phyloP scores from a whole-genome alignment of 2,329 filamentous ascomycete species.

The Tolypocladium tropicale region DNA sequence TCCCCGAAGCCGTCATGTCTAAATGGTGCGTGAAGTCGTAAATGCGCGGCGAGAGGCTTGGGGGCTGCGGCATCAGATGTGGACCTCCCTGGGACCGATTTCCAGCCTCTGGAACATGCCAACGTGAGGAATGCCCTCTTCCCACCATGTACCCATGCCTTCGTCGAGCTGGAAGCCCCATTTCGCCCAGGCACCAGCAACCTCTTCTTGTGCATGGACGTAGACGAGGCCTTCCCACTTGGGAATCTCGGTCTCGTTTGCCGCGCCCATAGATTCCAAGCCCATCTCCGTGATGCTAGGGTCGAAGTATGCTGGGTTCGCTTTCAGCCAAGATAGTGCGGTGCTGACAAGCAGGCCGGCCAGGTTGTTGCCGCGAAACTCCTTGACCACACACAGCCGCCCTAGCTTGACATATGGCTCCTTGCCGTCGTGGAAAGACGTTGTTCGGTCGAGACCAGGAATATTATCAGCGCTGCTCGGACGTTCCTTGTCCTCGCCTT shows the following conservation, averaged over 20 bases:
- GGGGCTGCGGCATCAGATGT: conserved; percentile 7
- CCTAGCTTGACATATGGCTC: conserved; percentile 80
- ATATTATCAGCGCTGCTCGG: conserved; percentile 5
- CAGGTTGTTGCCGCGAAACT: conserved; percentile 56
- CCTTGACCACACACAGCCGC: conserved; percentile 58
- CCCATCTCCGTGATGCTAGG: conserved; percentile 33
- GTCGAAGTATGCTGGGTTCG: conserved; percentile 48
- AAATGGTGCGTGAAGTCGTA: not conserved
- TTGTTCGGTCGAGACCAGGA: conserved; percentile 29
- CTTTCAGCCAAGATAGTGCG: conserved; percentile 56
- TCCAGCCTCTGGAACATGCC: conserved; percentile 61
- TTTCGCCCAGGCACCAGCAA: conserved; percentile 54
- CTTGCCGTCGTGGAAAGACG: conserved; percentile 43
- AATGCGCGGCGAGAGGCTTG: not conserved
- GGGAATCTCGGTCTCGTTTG: conserved; percentile 29
- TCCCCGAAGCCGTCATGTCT: not conserved
- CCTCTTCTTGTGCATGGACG: conserved; percentile 65
- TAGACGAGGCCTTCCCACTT: conserved; percentile 68
- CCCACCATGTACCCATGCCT: conserved; percentile 64
- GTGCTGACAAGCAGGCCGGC: conserved; percentile 56
- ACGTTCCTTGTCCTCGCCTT: conserved; percentile 10
- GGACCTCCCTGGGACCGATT: conserved; percentile 15
- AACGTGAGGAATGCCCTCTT: conserved; percentile 77
- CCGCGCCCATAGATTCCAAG: conserved; percentile 31
- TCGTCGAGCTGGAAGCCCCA: conserved; percentile 69